Percentiles rank a stretch among this genome's conserved stretches.
phyloP scores from a whole-genome alignment of 306 rosid species.

The Lagenaria siceraria region DNA sequence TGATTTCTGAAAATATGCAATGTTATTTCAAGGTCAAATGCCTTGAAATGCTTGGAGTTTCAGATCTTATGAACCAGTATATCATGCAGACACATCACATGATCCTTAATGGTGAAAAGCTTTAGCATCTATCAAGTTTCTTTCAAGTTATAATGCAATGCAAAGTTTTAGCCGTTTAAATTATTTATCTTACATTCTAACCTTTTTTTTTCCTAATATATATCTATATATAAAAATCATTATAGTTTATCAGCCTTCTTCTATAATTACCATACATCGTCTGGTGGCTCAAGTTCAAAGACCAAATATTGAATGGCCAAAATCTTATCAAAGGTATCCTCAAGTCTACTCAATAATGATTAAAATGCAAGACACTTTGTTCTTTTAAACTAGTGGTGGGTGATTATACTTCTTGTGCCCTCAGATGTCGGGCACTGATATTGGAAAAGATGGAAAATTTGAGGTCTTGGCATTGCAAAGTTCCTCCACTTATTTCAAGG shows the following conservation, averaged over 20 bases:
- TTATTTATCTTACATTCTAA: background rate
- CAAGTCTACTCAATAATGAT: conserved; percentile 11
- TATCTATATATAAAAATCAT: background rate
- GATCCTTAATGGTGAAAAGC: conserved; percentile 52
- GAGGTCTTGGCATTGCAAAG: conserved; percentile 58
- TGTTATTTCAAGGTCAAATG: conserved; percentile 62
- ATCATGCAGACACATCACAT: conserved; percentile 59
- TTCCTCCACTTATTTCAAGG: conserved; percentile 63
- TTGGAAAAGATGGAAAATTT: conserved; percentile 58
- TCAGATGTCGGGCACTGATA: conserved; percentile 52
- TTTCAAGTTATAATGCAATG: conserved; percentile 1
- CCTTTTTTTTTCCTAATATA: background rate
- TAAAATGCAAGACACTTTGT: background rate
- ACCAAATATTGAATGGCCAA: conserved; percentile 91
- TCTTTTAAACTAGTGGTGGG: background rate
- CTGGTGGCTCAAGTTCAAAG: conserved; percentile 79
- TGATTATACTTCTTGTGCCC: background rate
- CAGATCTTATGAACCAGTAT: conserved; percentile 61
- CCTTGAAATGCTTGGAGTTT: conserved; percentile 56
- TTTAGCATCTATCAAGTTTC: background rate
- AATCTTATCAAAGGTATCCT: conserved; percentile 62
- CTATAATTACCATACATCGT: conserved; percentile 48
- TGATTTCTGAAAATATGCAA: conserved; percentile 11
- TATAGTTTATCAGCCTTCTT: conserved; percentile 59
- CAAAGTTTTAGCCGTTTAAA: conserved; percentile 9